Evolutionary conservation across 305 asterid genomes (phyloP).

Genomic region (Andrographis paniculata): DNA sequence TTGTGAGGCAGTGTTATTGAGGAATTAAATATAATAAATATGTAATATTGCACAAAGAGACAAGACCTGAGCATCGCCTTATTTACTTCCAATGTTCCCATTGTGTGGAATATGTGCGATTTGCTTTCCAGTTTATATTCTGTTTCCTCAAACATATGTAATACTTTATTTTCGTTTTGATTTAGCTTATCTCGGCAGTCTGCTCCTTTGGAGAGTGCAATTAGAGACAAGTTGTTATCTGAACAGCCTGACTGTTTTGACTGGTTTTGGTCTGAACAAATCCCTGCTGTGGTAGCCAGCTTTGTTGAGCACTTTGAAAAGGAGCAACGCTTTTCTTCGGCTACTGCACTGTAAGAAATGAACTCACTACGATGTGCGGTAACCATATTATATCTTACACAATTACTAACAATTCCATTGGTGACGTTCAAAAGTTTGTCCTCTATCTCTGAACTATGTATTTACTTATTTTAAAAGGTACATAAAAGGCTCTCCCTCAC

Average conservation of each 20-base stretch:
- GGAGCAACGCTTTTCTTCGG: constrained; percentile 58
- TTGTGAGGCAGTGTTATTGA: constrained; percentile 4
- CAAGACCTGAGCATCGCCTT: constrained; percentile 5
- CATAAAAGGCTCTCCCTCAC: constrained; percentile 39
- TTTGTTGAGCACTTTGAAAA: constrained; percentile 69
- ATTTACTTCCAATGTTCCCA: not conserved
- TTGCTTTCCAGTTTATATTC: constrained; percentile 4
- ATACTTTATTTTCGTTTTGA: constrained; percentile 21
- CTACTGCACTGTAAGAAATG: constrained; percentile 62
- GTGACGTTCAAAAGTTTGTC: constrained; percentile 17
- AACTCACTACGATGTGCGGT: constrained; percentile 14
- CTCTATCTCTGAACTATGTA: constrained; percentile 15
- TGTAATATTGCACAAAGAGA: constrained; percentile 1
- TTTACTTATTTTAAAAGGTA: constrained; percentile 57
- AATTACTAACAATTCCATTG: constrained; percentile 3
- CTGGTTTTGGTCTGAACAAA: constrained; percentile 91
- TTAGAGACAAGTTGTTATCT: constrained; percentile 61
- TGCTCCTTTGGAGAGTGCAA: constrained; percentile 78
- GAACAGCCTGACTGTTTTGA: constrained; percentile 71
- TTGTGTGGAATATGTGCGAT: not conserved
- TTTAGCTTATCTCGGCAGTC: constrained; percentile 68
- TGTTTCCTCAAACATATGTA: constrained; percentile 6
- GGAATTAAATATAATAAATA: not conserved
- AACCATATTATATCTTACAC: constrained; percentile 12
- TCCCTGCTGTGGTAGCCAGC: constrained; percentile 62